A percentile compares a stretch with the other conserved stretches of the same genome.
phyloP scores from a whole-genome alignment of 768 basidiomycete genomes.

The Artomyces pyxidatus region DNA sequence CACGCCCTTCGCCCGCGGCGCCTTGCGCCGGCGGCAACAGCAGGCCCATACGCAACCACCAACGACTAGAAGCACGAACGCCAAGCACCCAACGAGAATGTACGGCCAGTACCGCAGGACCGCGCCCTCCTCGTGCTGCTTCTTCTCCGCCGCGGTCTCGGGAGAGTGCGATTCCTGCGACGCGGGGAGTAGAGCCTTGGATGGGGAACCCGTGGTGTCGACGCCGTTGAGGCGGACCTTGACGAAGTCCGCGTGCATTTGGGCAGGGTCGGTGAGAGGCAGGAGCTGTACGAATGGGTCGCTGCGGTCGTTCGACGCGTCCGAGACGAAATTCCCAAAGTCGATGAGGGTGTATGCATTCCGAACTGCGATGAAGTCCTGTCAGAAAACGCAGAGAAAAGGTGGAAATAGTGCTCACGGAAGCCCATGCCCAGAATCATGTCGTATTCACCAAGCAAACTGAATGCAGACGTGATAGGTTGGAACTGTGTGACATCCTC shows the following conservation, averaged over 20 bases:
- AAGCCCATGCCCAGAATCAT: slow-evolving; percentile 81
- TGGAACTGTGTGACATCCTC: slow-evolving; percentile 47
- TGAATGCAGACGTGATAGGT: slow-evolving; percentile 75
- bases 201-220: slow-evolving; percentile 45
- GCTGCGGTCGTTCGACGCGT: slow-evolving; percentile 33
- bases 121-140: slow-evolving; percentile 54
- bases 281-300: slow-evolving; percentile 67
- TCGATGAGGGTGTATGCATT: slow-evolving; percentile 67
- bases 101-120: slow-evolving; percentile 68
- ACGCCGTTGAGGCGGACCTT: slow-evolving; percentile 49
- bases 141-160: slow-evolving; percentile 54
- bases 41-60: slow-evolving; percentile 53
- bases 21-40: slow-evolving; percentile 31
- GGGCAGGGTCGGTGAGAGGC: slow-evolving; percentile 42
- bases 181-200: slow-evolving; percentile 53
- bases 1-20: slow-evolving; percentile 14
- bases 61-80: slow-evolving; percentile 36
- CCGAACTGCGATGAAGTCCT: slow-evolving; percentile 42
- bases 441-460: slow-evolving; percentile 69
- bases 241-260: slow-evolving; percentile 62
- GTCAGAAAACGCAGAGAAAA: slow-evolving; percentile 1
- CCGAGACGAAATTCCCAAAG: slow-evolving; percentile 61
- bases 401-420: slow-evolving; percentile 33
- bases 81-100: slow-evolving; percentile 54
- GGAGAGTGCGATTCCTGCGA: slow-evolving; percentile 56